Evolutionary conservation across 169 alveolate genomes (phyloP).

Genomic region (Perkinsus marinus): DNA sequence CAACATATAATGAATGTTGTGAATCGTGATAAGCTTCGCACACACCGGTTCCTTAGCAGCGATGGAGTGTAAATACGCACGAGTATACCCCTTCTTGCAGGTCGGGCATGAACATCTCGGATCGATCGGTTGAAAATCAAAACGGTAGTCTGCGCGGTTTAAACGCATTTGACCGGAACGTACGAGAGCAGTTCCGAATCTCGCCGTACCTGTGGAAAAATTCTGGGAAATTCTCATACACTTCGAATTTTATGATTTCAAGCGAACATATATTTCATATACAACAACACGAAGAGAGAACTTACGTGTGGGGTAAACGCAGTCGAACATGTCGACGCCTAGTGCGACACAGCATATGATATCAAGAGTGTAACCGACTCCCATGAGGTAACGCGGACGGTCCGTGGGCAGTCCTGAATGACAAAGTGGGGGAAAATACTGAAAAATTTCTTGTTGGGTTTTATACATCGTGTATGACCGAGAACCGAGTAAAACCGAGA

Average conservation of each 20-base stretch:
- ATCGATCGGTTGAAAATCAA: constrained; percentile 73
- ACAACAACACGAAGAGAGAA: no score
- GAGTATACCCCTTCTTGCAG: constrained; percentile 70
- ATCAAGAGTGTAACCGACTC: constrained; percentile 95
- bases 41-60: constrained; percentile 35
- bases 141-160: constrained; percentile 39
- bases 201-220: constrained; percentile 70
- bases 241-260: no score
- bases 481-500: no score
- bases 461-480: no score
- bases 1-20: constrained; percentile 70
- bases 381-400: constrained; percentile 93
- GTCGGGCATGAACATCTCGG: constrained; percentile 76
- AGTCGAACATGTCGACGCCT: constrained; percentile 98
- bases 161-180: constrained; percentile 42
- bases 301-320: constrained; percentile 91
- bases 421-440: neutral
- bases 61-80: constrained; percentile 63
- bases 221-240: no score
- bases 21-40: constrained; percentile 59
- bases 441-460: no score
- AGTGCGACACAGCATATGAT: constrained; percentile 81
- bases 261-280: no score
- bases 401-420: constrained; percentile 43
- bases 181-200: constrained; percentile 89